phyloP scores from a whole-genome alignment of 257 asterid genomes.

The Primulina huaijiensis region DNA sequence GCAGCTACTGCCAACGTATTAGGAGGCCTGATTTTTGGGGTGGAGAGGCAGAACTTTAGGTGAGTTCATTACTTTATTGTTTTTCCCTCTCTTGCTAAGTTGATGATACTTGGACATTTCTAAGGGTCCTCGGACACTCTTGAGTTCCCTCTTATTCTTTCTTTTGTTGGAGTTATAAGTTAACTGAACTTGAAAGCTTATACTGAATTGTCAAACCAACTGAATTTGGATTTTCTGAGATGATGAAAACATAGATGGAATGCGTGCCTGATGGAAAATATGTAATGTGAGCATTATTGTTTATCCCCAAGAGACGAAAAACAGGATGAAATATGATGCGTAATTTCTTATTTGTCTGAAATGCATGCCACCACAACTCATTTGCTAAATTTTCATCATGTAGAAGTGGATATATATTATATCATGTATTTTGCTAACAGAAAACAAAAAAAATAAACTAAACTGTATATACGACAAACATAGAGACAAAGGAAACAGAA shows the following conservation, averaged over 20 bases:
- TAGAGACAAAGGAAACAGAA: too few relatives aligned
- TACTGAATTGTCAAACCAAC: background rate
- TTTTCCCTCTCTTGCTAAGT: conserved; percentile 3
- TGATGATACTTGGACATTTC: background rate
- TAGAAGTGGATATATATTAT: too few relatives aligned
- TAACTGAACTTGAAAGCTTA: background rate
- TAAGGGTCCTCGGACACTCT: background rate
- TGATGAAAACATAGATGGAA: background rate
- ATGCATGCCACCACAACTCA: too few relatives aligned
- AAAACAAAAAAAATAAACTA: too few relatives aligned
- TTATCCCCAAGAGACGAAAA: background rate
- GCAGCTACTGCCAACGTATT: conserved; percentile 90
- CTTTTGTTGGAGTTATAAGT: too few relatives aligned
- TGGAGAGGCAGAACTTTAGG: conserved; percentile 97
- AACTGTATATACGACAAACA: too few relatives aligned
- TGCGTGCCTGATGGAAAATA: background rate
- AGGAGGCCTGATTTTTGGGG: conserved; percentile 96
- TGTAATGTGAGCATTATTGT: background rate
- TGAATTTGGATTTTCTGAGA: background rate
- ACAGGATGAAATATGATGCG: background rate
- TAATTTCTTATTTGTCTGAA: background rate
- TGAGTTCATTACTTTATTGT: conserved; percentile 34
- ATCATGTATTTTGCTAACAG: too few relatives aligned
- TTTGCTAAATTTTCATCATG: too few relatives aligned
- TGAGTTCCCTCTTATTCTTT: background rate